phyloP scores from a whole-genome alignment of 2,329 filamentous ascomycete genomes.

The Fusarium staphyleae region DNA sequence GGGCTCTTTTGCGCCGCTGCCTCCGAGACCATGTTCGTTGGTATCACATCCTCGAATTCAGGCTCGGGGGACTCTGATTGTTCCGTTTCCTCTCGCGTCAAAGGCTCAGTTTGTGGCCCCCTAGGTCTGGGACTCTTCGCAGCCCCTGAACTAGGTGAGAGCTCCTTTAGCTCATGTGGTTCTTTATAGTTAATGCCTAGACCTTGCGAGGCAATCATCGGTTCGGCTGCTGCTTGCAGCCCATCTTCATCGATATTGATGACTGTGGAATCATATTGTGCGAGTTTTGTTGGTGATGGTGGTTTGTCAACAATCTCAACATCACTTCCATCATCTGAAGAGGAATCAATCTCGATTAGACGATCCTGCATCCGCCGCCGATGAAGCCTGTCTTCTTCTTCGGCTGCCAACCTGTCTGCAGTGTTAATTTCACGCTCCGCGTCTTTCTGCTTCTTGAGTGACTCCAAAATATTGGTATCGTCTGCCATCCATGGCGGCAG shows the following conservation, averaged over 20 bases:
- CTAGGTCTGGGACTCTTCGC: conserved; percentile 9
- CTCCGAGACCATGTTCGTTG: conserved; percentile 29
- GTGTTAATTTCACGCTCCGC: conserved; percentile 68
- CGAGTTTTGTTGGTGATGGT: conserved; percentile 42
- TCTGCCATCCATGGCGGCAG: conserved; percentile 79
- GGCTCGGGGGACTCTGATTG: conserved; percentile 48
- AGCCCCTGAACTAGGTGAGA: background rate
- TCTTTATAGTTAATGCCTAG: background rate
- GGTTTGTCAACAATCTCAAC: conserved; percentile 63
- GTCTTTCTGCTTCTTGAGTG: conserved; percentile 64
- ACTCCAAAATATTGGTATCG: conserved; percentile 70
- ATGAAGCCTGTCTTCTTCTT: conserved; percentile 61
- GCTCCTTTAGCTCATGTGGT: background rate
- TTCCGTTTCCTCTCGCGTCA: conserved; percentile 30
- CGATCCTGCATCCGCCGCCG: conserved; percentile 54
- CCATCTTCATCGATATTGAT: conserved; percentile 20
- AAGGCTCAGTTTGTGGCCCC: background rate
- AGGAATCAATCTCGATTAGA: conserved; percentile 69
- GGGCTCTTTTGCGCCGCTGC: conserved; percentile 15
- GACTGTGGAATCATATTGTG: background rate
- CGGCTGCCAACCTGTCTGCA: conserved; percentile 64
- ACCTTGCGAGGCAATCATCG: background rate
- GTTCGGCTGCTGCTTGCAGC: background rate
- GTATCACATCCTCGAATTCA: conserved; percentile 48
- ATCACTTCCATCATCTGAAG: conserved; percentile 64